Evolutionary conservation across 2,329 filamentous ascomycete species (phyloP).

Genomic region (Phyllosticta citriasiana): DNA sequence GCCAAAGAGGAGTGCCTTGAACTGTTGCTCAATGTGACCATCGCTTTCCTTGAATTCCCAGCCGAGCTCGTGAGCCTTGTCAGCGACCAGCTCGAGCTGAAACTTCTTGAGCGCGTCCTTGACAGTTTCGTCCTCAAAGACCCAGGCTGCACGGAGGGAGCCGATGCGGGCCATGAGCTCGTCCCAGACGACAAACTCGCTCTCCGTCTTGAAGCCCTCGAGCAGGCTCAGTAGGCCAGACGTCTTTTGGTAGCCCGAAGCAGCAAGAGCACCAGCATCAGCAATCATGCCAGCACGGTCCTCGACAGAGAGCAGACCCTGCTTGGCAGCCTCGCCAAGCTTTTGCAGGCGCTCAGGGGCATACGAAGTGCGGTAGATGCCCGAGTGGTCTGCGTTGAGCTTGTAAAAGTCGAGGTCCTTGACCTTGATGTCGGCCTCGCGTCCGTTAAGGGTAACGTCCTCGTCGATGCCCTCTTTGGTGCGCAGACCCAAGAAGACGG

Average conservation of each 20-base stretch:
- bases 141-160: slow-evolving; percentile 74
- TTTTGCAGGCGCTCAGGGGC: slow-evolving; percentile 73
- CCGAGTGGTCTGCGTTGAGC: slow-evolving; percentile 88
- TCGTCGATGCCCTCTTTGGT: slow-evolving; percentile 78
- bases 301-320: slow-evolving; percentile 71
- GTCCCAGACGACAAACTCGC: slow-evolving; percentile 90
- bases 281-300: slow-evolving; percentile 88
- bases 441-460: slow-evolving; percentile 58
- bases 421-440: slow-evolving; percentile 69
- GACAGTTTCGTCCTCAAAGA: slow-evolving; percentile 68
- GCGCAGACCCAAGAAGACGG: slow-evolving; percentile 77
- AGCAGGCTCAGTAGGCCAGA: slow-evolving; percentile 78
- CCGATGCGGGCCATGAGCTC: slow-evolving; percentile 74
- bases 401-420: slow-evolving; percentile 85
- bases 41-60: slow-evolving; percentile 81
- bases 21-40: slow-evolving; percentile 84
- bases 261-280: slow-evolving; percentile 79
- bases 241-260: slow-evolving; percentile 88
- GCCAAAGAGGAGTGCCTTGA: slow-evolving; percentile 86
- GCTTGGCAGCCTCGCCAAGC: slow-evolving; percentile 75
- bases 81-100: slow-evolving; percentile 65
- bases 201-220: slow-evolving; percentile 70
- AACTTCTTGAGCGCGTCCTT: slow-evolving; percentile 74
- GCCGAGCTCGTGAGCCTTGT: slow-evolving; percentile 75
- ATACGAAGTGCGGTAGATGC: slow-evolving; percentile 86